These are phyloP conservation scores for Ophiognomonia clavigignenti-juglandacearum DNA, from an alignment of 2,329 filamentous ascomycete species.

Conservation along the genomic window DNA sequence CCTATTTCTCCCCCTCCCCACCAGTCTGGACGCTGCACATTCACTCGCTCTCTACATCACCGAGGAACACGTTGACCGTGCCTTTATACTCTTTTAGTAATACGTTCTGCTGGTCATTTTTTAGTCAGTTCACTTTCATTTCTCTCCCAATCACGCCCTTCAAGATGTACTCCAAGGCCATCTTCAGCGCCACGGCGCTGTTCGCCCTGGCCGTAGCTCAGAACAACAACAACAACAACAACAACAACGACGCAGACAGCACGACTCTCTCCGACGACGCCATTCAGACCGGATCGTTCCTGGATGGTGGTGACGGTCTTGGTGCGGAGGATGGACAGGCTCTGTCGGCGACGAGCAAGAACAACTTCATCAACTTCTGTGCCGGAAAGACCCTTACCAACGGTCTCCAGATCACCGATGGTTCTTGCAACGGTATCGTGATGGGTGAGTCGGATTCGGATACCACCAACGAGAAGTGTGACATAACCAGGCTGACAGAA, in stretches of 20 bases:
- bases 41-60: conserved; percentile 11
- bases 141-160: background rate
- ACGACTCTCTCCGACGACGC: conserved; percentile 21
- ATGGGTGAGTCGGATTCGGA: conserved; percentile 25
- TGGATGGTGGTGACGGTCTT: conserved; percentile 27
- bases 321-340: conserved; percentile 19
- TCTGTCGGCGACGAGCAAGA: conserved; percentile 18
- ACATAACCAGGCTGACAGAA: conserved; percentile 8
- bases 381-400: conserved; percentile 51
- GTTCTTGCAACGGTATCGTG: conserved; percentile 62
- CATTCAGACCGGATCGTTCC: conserved; percentile 30
- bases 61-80: conserved; percentile 30
- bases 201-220: conserved; percentile 22
- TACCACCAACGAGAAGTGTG: conserved; percentile 11
- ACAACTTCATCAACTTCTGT: conserved; percentile 64
- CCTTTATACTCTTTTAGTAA: conserved; percentile 17
- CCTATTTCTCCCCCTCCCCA: conserved; percentile 5
- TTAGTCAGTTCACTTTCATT: conserved; percentile 15
- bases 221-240: conserved; percentile 18
- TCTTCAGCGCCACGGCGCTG: conserved; percentile 25
- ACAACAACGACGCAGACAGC: conserved; percentile 18
- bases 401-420: conserved; percentile 50
- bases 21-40: conserved; percentile 10
- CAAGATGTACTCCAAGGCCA: conserved; percentile 24
- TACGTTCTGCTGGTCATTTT: conserved; percentile 2